Evolutionary conservation across 2,329 filamentous ascomycete genomes (phyloP), one percentile per base, ranked within the genome.

Genomic region (Phaeomoniella chlamydospora): DNA sequence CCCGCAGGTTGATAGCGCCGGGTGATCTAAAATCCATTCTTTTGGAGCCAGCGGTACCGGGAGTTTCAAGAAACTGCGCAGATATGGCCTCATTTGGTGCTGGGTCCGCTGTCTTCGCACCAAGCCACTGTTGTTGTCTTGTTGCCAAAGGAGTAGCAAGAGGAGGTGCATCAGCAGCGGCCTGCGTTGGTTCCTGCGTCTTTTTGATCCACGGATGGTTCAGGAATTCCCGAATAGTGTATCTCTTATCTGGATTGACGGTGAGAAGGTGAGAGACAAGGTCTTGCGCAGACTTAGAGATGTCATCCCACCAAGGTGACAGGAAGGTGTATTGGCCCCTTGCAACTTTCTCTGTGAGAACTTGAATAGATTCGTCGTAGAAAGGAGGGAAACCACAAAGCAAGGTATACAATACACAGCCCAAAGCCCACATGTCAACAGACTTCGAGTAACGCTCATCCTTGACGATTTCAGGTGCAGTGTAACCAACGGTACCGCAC

Each of bases 231-330:
- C 73, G 76, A 53, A 98, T 98, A 2, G 84, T 87, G 59, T 85
- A 98, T 13, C 90, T 78, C 67, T 94, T 88, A 41, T 93, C 85
- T 0, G 90, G 90, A 46, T 98, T 86, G 41, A 98, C 90, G 0
- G 85, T 92, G 42, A 98, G 64, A 0, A 98, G 72, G 56, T 98
- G 90, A 3, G 82, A 84, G 39, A 98, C 88, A 6, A 98, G 67
- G 49, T 98, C 88, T 56, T 96, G 85, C 0, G 90, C 90, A 3
- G 84, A 79, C 55, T 90, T 86, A 41, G 88, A 94, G 42, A 98
- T 96, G 39, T 94, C 87, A 47, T 98, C 90, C 90, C 90, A 98
- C 90, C 90, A 98, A 0, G 90, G 90, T 2, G 88, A 96, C 31
- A 98, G 64, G 65, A 98, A 98, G 0, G 90, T 96, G 56, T 90